Evolutionary conservation across 2,329 filamentous ascomycete species (phyloP).

Genomic region (Daldinia sp.): DNA sequence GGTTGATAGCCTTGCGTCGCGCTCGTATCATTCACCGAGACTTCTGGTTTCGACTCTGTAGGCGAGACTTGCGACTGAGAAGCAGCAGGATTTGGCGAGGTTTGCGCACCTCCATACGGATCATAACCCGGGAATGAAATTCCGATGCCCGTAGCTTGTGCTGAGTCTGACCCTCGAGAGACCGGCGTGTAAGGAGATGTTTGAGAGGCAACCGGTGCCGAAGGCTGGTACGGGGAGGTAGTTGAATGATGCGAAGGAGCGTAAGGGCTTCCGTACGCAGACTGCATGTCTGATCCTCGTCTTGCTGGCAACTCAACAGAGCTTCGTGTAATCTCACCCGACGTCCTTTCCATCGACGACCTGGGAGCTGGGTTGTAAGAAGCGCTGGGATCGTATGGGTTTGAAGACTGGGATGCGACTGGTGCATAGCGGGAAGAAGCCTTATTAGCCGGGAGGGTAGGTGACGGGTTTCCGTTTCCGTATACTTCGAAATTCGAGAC

Average conservation of each 20-base stretch:
- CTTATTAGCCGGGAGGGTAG: constrained; percentile 57
- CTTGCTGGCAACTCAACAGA: constrained; percentile 58
- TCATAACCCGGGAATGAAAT: constrained; percentile 49
- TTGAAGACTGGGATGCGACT: constrained; percentile 47
- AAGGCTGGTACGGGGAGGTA: constrained; percentile 51
- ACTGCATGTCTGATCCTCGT: constrained; percentile 56
- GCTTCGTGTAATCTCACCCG: constrained; percentile 56
- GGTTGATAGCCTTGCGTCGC: constrained; percentile 57
- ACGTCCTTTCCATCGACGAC: constrained; percentile 61
- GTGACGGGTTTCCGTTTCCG: constrained; percentile 57
- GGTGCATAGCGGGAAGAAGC: constrained; percentile 66
- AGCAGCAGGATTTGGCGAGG: constrained; percentile 27
- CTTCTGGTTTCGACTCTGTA: constrained; percentile 34
- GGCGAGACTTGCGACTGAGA: constrained; percentile 30
- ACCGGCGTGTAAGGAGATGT: constrained; percentile 44
- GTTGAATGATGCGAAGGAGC: constrained; percentile 50
- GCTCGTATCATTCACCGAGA: constrained; percentile 30
- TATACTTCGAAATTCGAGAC: constrained; percentile 80
- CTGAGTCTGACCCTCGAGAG: constrained; percentile 40
- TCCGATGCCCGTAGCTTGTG: constrained; percentile 32
- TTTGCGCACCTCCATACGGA: constrained; percentile 42
- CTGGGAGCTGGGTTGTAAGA: constrained; percentile 52
- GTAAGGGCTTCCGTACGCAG: constrained; percentile 52
- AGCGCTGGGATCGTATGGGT: constrained; percentile 54
- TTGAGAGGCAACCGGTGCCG: constrained; percentile 37